These are phyloP conservation scores for Podila epicladia DNA, from an alignment of 192 early-diverging fungal genomes.

Conservation along the genomic window DNA sequence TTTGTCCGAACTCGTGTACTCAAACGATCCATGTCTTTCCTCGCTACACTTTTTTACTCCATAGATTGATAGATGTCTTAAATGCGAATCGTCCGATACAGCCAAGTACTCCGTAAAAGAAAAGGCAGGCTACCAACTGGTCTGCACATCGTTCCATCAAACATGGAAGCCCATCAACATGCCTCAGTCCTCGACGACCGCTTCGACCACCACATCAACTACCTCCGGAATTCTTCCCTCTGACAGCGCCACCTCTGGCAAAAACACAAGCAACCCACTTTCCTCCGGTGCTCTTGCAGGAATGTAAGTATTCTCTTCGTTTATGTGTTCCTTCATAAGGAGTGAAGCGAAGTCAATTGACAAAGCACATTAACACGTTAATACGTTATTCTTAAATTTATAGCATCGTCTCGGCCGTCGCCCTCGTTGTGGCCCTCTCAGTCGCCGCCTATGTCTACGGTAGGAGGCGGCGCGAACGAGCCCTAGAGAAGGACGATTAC, in stretches of 20 bases:
- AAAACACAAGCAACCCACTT: neutral
- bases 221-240: neutral
- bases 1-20: neutral
- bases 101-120: constrained; percentile 30
- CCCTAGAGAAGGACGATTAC: constrained; percentile 5
- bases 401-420: constrained; percentile 34
- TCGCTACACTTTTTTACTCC: neutral
- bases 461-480: constrained; percentile 20
- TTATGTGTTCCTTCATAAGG: neutral
- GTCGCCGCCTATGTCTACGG: constrained; percentile 39
- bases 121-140: constrained; percentile 4
- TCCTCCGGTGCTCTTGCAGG: constrained; percentile 37
- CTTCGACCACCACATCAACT: constrained; percentile 11
- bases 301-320: constrained; percentile 8
- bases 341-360: too few species aligned
- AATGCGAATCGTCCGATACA: constrained; percentile 15
- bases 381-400: neutral
- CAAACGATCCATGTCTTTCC: neutral
- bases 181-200: constrained; percentile 4
- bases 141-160: constrained; percentile 24
- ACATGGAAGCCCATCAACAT: constrained; percentile 29
- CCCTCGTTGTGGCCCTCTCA: constrained; percentile 32
- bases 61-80: constrained; percentile 22
- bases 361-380: too few species aligned
- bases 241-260: neutral